Percentiles rank a stretch among this genome's conserved stretches.
These are phyloP conservation scores for Linaria vulgaris DNA, from an alignment of 257 asterid genomes.

Conservation along the genomic window DNA sequence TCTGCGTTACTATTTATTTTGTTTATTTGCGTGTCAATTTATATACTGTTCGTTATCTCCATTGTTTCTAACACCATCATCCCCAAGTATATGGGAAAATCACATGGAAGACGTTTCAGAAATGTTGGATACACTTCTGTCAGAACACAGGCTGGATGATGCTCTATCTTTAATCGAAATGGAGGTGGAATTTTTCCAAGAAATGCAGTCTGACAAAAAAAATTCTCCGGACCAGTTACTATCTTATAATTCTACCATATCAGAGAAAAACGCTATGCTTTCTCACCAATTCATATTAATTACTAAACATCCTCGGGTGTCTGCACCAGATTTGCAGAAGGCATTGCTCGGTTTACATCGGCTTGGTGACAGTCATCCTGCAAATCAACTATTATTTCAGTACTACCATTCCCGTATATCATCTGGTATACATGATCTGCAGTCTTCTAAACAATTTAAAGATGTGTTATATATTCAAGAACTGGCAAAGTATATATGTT, in stretches of 20 bases:
- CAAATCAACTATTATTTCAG: constrained; percentile 48
- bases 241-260: constrained; percentile 47
- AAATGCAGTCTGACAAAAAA: constrained; percentile 28
- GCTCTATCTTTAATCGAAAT: constrained; percentile 55
- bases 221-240: constrained; percentile 39
- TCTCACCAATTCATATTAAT: constrained; percentile 36
- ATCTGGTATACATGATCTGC: constrained; percentile 37
- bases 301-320: constrained; percentile 52
- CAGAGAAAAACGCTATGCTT: constrained; percentile 51
- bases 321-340: constrained; percentile 71
- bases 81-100: constrained; percentile 41
- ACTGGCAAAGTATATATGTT: constrained; percentile 43
- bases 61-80: no score
- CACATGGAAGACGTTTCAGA: constrained; percentile 55
- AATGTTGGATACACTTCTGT: constrained; percentile 57
- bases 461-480: constrained; percentile 35
- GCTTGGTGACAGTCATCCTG: constrained; percentile 49
- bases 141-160: constrained; percentile 60
- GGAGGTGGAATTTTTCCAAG: constrained; percentile 50
- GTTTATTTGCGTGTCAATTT: no score
- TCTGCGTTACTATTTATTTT: no score
- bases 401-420: constrained; percentile 55
- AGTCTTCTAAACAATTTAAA: constrained; percentile 34
- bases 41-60: no score
- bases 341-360: constrained; percentile 56